phyloP scores from a whole-genome alignment of 805 yeast genomes.

The Sungouiozyma ichnusensis region DNA sequence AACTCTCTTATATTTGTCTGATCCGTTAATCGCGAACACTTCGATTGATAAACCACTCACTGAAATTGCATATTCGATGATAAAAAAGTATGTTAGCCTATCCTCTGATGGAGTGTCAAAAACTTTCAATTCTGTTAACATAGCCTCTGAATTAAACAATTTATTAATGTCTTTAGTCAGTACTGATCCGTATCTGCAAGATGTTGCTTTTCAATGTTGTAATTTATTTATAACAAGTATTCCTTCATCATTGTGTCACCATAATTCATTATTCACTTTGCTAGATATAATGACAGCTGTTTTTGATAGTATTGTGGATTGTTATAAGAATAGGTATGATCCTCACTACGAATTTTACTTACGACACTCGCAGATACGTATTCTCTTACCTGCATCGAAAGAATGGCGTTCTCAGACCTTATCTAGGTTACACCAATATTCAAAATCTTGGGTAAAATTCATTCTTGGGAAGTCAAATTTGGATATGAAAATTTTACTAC shows the following conservation, averaged over 20 bases:
- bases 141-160: conserved; percentile 59
- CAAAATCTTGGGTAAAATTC: conserved; percentile 56
- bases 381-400: conserved; percentile 49
- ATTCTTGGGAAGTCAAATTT: conserved; percentile 50
- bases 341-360: conserved; percentile 62
- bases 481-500: conserved; percentile 71
- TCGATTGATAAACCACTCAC: conserved; percentile 63
- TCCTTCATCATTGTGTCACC: conserved; percentile 75
- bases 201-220: conserved; percentile 68
- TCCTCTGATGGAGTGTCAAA: conserved; percentile 44
- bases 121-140: conserved; percentile 45
- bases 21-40: conserved; percentile 64
- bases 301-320: conserved; percentile 73
- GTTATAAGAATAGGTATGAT: conserved; percentile 72
- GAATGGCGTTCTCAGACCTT: conserved; percentile 70
- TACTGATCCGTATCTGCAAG: conserved; percentile 62
- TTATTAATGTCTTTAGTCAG: conserved; percentile 68
- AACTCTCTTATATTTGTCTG: conserved; percentile 70
- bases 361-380: conserved; percentile 30
- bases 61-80: conserved; percentile 48
- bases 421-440: conserved; percentile 43
- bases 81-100: conserved; percentile 43
- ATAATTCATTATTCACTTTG: conserved; percentile 59
- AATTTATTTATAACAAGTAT: conserved; percentile 51
- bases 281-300: conserved; percentile 71